A percentile compares a stretch with the other conserved stretches of the same genome.
Evolutionary conservation across 2,329 filamentous ascomycete species (phyloP).

Genomic region (Aspergillus ustus): DNA sequence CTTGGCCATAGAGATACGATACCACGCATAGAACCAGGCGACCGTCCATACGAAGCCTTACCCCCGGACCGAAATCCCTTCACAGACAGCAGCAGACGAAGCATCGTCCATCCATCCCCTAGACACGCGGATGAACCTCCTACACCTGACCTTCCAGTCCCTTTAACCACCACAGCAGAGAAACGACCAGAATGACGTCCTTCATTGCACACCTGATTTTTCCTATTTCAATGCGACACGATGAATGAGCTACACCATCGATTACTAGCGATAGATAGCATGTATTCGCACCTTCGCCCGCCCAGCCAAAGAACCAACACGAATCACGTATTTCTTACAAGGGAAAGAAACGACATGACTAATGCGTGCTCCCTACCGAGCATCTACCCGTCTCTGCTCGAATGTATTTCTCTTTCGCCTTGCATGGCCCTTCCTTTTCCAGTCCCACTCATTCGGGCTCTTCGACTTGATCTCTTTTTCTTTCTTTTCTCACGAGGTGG

Average conservation of each 20-base stretch:
- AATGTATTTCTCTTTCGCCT: constrained; percentile 4
- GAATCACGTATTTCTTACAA: constrained; percentile 20
- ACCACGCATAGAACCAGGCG: constrained; percentile 29
- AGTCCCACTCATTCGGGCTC: constrained; percentile 2
- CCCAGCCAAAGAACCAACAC: constrained; percentile 20
- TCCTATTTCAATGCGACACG: constrained; percentile 19
- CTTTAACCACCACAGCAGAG: constrained; percentile 26
- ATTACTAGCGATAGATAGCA: constrained; percentile 39
- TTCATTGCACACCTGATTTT: constrained; percentile 7
- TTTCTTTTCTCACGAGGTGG: constrained; percentile 10
- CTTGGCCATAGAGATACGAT: constrained; percentile 34
- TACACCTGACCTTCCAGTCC: constrained; percentile 25
- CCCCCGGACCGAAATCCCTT: constrained; percentile 31
- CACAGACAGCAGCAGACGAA: constrained; percentile 30
- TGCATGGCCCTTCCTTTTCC: neutral
- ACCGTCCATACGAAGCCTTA: constrained; percentile 29
- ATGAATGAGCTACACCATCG: constrained; percentile 31
- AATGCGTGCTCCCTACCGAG: constrained; percentile 15
- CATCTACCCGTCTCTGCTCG: constrained; percentile 8
- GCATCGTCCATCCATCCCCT: constrained; percentile 29
- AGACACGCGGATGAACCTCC: constrained; percentile 29
- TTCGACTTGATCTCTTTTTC: constrained; percentile 8
- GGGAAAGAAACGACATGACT: constrained; percentile 21
- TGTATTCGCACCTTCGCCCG: constrained; percentile 28
- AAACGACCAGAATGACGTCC: constrained; percentile 25